A percentile compares a stretch with the other conserved stretches of the same genome.
These are phyloP conservation scores for Francoa sonchifolia DNA, from an alignment of 441 rosid species.

Conservation along the genomic window DNA sequence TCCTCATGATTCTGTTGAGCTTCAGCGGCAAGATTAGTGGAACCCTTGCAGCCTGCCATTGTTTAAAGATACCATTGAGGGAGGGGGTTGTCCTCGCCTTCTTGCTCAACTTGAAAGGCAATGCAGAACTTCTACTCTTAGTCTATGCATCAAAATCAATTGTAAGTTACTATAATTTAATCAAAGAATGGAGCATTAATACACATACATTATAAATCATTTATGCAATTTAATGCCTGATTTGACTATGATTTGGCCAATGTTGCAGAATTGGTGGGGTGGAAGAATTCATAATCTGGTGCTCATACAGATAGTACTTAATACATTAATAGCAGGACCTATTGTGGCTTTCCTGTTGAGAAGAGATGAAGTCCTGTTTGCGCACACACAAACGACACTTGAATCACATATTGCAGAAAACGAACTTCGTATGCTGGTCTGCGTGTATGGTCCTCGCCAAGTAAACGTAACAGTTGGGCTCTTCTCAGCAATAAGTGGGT, in stretches of 20 bases:
- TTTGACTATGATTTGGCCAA: not conserved
- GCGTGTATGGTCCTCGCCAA: slow-evolving; percentile 66
- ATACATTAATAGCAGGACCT: slow-evolving; percentile 46
- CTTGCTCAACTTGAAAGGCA: slow-evolving; percentile 59
- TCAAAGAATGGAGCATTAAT: not conserved
- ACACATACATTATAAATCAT: too few species aligned
- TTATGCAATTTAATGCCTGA: not conserved
- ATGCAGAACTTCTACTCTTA: slow-evolving; percentile 44
- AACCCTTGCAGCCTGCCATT: slow-evolving; percentile 37
- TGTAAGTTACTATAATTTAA: not conserved
- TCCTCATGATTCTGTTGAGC: slow-evolving; percentile 25
- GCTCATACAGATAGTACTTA: slow-evolving; percentile 32
- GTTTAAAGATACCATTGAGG: slow-evolving; percentile 34
- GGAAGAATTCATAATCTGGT: slow-evolving; percentile 33
- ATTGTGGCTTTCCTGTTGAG: slow-evolving; percentile 31
- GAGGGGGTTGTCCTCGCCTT: slow-evolving; percentile 44
- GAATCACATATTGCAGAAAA: slow-evolving; percentile 33
- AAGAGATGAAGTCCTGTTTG: slow-evolving; percentile 24
- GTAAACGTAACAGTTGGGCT: slow-evolving; percentile 40
- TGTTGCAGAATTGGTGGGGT: slow-evolving; percentile 31
- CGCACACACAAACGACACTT: slow-evolving; percentile 31
- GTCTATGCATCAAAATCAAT: not conserved
- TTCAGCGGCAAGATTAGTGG: slow-evolving; percentile 42
- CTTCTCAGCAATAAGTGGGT: slow-evolving; percentile 38
- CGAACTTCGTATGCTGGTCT: slow-evolving; percentile 54